Evolutionary conservation across 148 eudicot genomes (phyloP).

Genomic region (Bassia scoparia): DNA sequence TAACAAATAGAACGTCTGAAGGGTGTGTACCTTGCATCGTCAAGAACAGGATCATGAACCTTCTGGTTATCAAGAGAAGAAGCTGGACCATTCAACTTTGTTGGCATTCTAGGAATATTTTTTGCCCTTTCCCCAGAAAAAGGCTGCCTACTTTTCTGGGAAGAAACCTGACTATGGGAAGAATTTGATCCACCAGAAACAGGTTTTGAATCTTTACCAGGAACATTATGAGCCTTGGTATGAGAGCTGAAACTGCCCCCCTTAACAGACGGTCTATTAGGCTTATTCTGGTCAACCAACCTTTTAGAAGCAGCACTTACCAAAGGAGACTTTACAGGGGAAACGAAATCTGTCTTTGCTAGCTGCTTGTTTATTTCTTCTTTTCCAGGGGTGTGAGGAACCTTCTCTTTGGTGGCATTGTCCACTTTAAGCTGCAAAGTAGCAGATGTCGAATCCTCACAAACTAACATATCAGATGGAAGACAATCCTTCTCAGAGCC

Average conservation of each 20-base stretch:
- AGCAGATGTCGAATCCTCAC: slow-evolving; percentile 28
- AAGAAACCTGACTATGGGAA: slow-evolving; percentile 36
- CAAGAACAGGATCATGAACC: slow-evolving; percentile 29
- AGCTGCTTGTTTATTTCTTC: slow-evolving; percentile 31
- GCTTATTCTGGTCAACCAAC: slow-evolving; percentile 38
- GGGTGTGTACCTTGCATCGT: slow-evolving; percentile 50
- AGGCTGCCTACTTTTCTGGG: slow-evolving; percentile 40
- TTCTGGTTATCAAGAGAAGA: slow-evolving; percentile 28
- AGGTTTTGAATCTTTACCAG: slow-evolving; percentile 29
- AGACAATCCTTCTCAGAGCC: slow-evolving; percentile 30
- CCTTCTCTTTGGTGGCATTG: slow-evolving; percentile 30
- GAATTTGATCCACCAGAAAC: slow-evolving; percentile 36
- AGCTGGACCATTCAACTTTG: slow-evolving; percentile 30
- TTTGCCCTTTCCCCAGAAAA: slow-evolving; percentile 49
- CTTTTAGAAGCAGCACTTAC: slow-evolving; percentile 32
- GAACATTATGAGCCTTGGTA: slow-evolving; percentile 42
- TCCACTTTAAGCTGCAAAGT: slow-evolving; percentile 35
- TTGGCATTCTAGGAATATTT: slow-evolving; percentile 39
- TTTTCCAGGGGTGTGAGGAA: slow-evolving; percentile 35
- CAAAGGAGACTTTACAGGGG: slow-evolving; percentile 51
- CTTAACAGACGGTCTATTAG: slow-evolving; percentile 31
- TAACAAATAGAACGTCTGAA: slow-evolving; percentile 10
- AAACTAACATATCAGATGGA: slow-evolving; percentile 26
- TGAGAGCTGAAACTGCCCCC: slow-evolving; percentile 32
- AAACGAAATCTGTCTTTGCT: slow-evolving; percentile 30